Evolutionary conservation across 2,329 filamentous ascomycete genomes (phyloP), one percentile per base, ranked within the genome.

Genomic region (Hypomyces rosellus): DNA sequence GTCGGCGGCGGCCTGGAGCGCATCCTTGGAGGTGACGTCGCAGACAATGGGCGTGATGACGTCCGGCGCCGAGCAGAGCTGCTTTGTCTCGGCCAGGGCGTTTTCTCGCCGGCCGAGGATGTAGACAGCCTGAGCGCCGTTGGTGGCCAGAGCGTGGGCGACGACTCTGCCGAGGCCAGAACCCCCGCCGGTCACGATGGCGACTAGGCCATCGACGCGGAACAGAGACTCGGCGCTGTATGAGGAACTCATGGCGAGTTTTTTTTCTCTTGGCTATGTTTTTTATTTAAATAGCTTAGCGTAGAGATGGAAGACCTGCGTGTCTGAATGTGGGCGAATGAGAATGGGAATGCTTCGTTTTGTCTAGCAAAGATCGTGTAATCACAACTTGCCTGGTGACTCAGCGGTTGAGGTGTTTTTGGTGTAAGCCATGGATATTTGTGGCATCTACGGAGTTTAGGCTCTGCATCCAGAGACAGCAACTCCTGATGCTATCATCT

Each of bases 1-100:
- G 53, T 70, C 66, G 43, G 85, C 84, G 56, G 85, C 84, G 12
- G 76, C 61, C 33, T 82, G 80, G 1, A 78, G 67, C 74, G 78
- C 57, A 57, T 68, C 59, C 73, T 78, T 64, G 50, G 63, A 68
- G 1, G 65, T 68, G 14, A 74, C 68, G 48, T 74, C 71, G 59
- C 71, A 73, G 18, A 63, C 56, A 22, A 74, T 30, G 1, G 70
- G 64, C 14, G 61, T 54, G 20, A 72, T 80, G 40, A 61, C 48
- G 20, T 55, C 47, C 14, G 56, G 45, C 5, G 50, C 51, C 9
- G 54, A 20, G 12, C 54, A 53, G 2, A 48, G 49, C 13, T 61
- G 46, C 18, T 54, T 55, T 12, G 61, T 57, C 14, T 42, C 57
- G 8, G 46, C 51, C 14, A 73, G 63, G 18, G 62, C 52, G n/a